Evolutionary conservation across 768 basidiomycete species (phyloP), one percentile per base, ranked within the genome.

Genomic region (Leucocoprinus birnbaumii): DNA sequence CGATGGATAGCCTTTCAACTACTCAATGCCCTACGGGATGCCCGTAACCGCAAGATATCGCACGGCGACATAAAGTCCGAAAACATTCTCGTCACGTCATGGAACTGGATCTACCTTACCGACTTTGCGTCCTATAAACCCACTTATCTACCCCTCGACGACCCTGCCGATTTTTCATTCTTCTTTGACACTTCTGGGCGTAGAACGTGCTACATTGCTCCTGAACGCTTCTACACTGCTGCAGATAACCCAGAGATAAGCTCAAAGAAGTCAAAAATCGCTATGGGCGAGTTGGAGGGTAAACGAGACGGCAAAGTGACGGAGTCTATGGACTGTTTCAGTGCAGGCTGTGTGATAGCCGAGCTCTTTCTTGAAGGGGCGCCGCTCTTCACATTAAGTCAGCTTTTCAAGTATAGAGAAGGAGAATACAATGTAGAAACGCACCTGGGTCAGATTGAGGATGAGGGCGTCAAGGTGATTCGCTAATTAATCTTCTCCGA

Each of bases 31-130:
- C 78, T 99, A 40, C 82, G 89, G 21, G 91, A 92, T 61, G 85
- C 91, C 0, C 82, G 92, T 22, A 84, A 85, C 52, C 85, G 87
- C 48, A 91, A 95, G 73, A 76, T 95, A n/a, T 83, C 95, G 2
- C 97, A 99, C 69, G 97, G 97, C 9, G 96, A 98, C 68, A 89
- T 99, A 76, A 98, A 98, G 70, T 93, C 93, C 3, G 92, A 95
- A 70, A 99, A 99, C 67, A 84, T 99, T 61, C 82, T 98, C 48
- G 92, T 98, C 47, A 94, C 95, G 0, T 94, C 96, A 0, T 95
- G 93, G 80, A 95, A 98, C 64, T 93, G 92, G 86, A 80, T 97
- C 10, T 94, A 94, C 64, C 77, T 99, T 48, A 91, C 95, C 40
- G 97, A 98, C 72, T 98, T 98, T 67, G 91, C 95, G 0, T 82